phyloP scores from a whole-genome alignment of 345 rosid genomes.

The Salix brachista region DNA sequence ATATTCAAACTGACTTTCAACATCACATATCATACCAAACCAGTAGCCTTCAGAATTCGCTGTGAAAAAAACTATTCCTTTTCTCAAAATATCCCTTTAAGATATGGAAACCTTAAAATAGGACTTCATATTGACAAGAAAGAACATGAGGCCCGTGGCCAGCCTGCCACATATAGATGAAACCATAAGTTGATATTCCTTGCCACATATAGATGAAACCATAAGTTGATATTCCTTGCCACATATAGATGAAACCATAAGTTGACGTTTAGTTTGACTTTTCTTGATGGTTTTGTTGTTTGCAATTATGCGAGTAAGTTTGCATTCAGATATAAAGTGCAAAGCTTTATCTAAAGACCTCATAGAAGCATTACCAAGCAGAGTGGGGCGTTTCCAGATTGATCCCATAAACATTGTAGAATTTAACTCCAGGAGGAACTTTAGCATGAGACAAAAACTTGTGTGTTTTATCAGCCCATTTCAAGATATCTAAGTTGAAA shows the following conservation, averaged over 20 bases:
- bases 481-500: constrained; percentile 78
- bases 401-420: constrained; percentile 87
- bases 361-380: constrained; percentile 62
- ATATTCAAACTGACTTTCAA: neutral
- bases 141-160: neutral
- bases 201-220: neutral
- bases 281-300: neutral
- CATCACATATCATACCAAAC: neutral
- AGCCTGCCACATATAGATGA: neutral
- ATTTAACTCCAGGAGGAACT: constrained; percentile 79
- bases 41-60: neutral
- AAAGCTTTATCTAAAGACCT: neutral
- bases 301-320: neutral
- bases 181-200: neutral
- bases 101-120: neutral
- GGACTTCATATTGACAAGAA: neutral
- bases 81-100: neutral
- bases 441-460: constrained; percentile 51
- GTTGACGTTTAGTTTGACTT: neutral
- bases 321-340: neutral
- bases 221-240: neutral
- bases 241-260: neutral
- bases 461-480: constrained; percentile 75
- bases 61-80: neutral
- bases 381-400: constrained; percentile 83